Evolutionary conservation across 441 rosid species (phyloP).

Genomic region (Populus trichocarpa): DNA sequence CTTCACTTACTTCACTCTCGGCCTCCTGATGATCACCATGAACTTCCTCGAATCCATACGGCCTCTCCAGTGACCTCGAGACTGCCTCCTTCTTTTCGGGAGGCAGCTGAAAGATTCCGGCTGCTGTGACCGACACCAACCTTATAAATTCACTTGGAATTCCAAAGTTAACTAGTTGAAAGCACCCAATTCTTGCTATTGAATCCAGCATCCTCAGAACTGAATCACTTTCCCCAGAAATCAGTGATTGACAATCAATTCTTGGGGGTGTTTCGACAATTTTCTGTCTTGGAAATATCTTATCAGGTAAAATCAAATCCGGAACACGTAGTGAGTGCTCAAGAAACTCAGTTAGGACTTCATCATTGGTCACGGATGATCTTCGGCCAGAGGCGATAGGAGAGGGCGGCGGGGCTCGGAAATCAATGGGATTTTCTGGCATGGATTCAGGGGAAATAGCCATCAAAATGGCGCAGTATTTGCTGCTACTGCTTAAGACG

Average conservation of each 20-base stretch:
- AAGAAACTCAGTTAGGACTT: slow-evolving; percentile 68
- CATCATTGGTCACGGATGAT: slow-evolving; percentile 69
- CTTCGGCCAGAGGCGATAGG: slow-evolving; percentile 67
- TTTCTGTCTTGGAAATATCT: slow-evolving; percentile 68
- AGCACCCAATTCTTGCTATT: slow-evolving; percentile 57
- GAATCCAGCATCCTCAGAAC: slow-evolving; percentile 48
- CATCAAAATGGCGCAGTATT: slow-evolving; percentile 18
- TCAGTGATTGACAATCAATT: slow-evolving; percentile 47
- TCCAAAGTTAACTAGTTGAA: slow-evolving; percentile 68
- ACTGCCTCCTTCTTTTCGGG: slow-evolving; percentile 36
- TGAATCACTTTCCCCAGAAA: slow-evolving; percentile 20
- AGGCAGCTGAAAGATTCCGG: slow-evolving; percentile 39
- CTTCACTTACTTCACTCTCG: slow-evolving; percentile 40
- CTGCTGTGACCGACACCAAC: slow-evolving; percentile 34
- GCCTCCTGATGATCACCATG: slow-evolving; percentile 35
- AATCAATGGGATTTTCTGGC: slow-evolving; percentile 54
- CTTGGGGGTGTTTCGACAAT: slow-evolving; percentile 52
- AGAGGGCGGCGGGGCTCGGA: slow-evolving; percentile 90
- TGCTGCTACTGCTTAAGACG: background rate
- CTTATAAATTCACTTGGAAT: slow-evolving; percentile 36
- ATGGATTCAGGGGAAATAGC: slow-evolving; percentile 42
- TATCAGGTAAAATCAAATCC: slow-evolving; percentile 71
- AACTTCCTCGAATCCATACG: slow-evolving; percentile 52
- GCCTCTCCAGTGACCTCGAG: slow-evolving; percentile 45
- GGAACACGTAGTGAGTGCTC: slow-evolving; percentile 74